phyloP scores from a whole-genome alignment of 768 basidiomycete genomes.

The Kwoniella dejecticola region DNA sequence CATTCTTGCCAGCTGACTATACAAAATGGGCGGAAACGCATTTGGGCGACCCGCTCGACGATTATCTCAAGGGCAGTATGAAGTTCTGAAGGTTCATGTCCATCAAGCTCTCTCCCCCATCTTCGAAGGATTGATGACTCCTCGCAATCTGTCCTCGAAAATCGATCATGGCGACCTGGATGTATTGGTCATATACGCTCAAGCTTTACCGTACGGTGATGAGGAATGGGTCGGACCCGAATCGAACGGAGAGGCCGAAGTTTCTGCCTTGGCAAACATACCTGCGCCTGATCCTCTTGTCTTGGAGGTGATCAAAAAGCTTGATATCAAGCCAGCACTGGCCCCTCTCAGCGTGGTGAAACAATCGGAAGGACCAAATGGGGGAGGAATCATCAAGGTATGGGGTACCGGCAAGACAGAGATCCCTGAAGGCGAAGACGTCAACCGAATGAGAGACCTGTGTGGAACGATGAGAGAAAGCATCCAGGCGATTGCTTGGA shows the following conservation, averaged over 20 bases:
- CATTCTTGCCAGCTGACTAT: too few species aligned
- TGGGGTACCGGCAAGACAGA: constrained; percentile 16
- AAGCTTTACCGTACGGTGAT: constrained; percentile 3
- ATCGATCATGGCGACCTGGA: constrained; percentile 45
- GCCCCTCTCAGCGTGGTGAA: background rate
- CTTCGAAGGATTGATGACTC: constrained; percentile 10
- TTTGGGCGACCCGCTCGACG: constrained; percentile 31
- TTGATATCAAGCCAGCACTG: constrained; percentile 1
- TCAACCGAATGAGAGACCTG: constrained; percentile 10
- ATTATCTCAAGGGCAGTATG: constrained; percentile 26
- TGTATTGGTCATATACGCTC: constrained; percentile 18
- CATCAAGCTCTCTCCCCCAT: background rate
- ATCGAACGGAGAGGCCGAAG: too few species aligned
- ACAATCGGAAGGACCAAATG: background rate
- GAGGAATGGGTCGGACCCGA: constrained; percentile 3
- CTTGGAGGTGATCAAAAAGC: background rate
- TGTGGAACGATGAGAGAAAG: constrained; percentile 7
- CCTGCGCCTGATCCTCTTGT: constrained; percentile 3
- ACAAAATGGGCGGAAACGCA: constrained; percentile 40
- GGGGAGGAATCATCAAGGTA: constrained; percentile 2
- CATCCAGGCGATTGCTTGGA: constrained; percentile 23
- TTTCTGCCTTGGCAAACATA: background rate
- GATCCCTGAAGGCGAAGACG: background rate
- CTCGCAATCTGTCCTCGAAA: constrained; percentile 23
- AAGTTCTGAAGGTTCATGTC: constrained; percentile 11